Percentiles rank a stretch among this genome's conserved stretches.
Conservation (phyloP, 441 rosid species). For the Monsonia emarginata region DNA sequence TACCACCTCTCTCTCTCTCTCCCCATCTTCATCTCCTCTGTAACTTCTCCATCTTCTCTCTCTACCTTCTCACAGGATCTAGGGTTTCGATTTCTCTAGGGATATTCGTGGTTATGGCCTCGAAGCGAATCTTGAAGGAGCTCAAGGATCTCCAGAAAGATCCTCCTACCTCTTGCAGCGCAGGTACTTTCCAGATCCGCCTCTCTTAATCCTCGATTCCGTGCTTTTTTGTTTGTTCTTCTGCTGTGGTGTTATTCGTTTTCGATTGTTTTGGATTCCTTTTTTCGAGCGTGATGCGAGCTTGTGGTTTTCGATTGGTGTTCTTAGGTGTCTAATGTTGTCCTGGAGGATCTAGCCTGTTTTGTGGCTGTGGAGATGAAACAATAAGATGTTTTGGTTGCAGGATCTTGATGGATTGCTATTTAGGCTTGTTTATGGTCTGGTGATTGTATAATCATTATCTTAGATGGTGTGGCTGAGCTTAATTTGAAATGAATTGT, state of each 20-base stretch:
- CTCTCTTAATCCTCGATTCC: not conserved
- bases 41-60: no score
- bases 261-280: not conserved
- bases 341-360: not conserved
- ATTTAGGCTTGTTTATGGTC: not conserved
- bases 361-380: not conserved
- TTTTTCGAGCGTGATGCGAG: not conserved
- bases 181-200: slow-evolving; percentile 28
- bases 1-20: not conserved
- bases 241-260: not conserved
- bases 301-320: not conserved
- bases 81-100: slow-evolving; percentile 15
- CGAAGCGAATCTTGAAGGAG: slow-evolving; percentile 65
- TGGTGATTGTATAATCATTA: not conserved
- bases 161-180: slow-evolving; percentile 60
- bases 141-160: slow-evolving; percentile 58
- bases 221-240: not conserved
- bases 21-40: no score
- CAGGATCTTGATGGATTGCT: not conserved
- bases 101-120: slow-evolving; percentile 32
- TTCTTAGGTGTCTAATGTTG: not conserved
- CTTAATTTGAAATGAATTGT: not conserved
- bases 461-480: not conserved
- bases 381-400: not conserved
- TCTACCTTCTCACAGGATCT: slow-evolving; percentile 24